A percentile compares a stretch with the other conserved stretches of the same genome.
phyloP scores from a whole-genome alignment of 495 filamentous ascomycete genomes.

The Polyplosphaeria fusca region DNA sequence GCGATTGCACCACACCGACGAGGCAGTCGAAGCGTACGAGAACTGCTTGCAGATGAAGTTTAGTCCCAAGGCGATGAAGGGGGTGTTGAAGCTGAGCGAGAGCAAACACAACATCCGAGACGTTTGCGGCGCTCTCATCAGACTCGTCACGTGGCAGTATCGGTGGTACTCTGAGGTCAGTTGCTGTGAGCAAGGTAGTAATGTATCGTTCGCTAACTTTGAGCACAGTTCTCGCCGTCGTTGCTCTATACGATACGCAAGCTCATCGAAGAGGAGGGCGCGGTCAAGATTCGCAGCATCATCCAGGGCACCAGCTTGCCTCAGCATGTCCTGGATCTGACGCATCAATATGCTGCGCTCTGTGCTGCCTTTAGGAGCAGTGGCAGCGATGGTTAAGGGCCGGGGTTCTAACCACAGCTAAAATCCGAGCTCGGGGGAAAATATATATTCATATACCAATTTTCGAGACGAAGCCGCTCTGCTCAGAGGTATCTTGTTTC shows the following conservation, averaged over 20 bases:
- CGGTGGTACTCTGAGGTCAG: constrained; percentile 93
- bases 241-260: constrained; percentile 81
- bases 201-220: not conserved
- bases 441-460: too few species aligned
- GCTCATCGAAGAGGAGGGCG: constrained; percentile 95
- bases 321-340: constrained; percentile 88
- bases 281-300: constrained; percentile 94
- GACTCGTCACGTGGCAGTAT: constrained; percentile 95
- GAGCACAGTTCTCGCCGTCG: constrained; percentile 77
- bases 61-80: constrained; percentile 83
- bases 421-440: too few species aligned
- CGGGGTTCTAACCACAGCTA: too few species aligned
- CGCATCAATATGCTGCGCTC: constrained; percentile 90
- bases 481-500: too few species aligned
- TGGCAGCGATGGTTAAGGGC: constrained; percentile 77
- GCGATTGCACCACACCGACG: constrained; percentile 81
- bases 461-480: too few species aligned
- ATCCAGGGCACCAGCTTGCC: constrained; percentile 93
- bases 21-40: constrained; percentile 88
- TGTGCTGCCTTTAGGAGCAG: constrained; percentile 93
- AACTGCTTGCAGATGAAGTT: constrained; percentile 78
- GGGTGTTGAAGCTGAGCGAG: constrained; percentile 75
- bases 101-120: constrained; percentile 68
- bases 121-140: constrained; percentile 75
- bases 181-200: not conserved